These are phyloP conservation scores for Penicillium palitans DNA, from an alignment of 2,329 filamentous ascomycete species.

Conservation along the genomic window DNA sequence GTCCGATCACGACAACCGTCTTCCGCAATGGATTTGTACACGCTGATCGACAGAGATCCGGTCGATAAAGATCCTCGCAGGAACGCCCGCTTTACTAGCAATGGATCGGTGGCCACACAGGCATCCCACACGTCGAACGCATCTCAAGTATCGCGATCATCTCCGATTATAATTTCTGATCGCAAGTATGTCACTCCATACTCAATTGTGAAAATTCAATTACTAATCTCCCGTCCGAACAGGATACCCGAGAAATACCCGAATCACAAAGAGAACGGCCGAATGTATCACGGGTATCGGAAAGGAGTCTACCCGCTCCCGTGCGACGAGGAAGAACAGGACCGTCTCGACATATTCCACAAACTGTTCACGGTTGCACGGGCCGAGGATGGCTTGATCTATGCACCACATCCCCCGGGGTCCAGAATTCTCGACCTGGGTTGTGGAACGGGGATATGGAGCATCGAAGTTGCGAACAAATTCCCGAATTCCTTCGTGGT, in stretches of 20 bases:
- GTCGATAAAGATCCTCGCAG: constrained; percentile 22
- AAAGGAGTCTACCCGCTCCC: constrained; percentile 73
- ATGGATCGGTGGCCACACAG: constrained; percentile 33
- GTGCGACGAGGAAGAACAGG: constrained; percentile 74
- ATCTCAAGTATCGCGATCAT: constrained; percentile 20
- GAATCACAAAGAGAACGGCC: constrained; percentile 64
- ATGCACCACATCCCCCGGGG: constrained; percentile 42
- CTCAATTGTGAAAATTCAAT: not conserved
- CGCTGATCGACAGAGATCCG: constrained; percentile 35
- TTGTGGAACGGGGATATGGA: constrained; percentile 89
- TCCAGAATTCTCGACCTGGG: constrained; percentile 66
- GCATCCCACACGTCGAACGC: constrained; percentile 21
- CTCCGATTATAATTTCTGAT: constrained; percentile 23
- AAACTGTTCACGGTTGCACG: constrained; percentile 70
- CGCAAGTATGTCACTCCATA: constrained; percentile 19
- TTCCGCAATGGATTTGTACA: constrained; percentile 39
- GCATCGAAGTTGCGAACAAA: constrained; percentile 77
- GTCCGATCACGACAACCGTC: constrained; percentile 37
- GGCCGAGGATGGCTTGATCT: constrained; percentile 45
- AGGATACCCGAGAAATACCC: constrained; percentile 41
- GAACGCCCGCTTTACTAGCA: constrained; percentile 29
- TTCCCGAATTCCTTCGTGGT: constrained; percentile 60
- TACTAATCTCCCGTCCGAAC: not conserved
- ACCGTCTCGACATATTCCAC: constrained; percentile 79
- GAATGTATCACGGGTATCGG: constrained; percentile 67